Percentiles rank a stretch among this genome's conserved stretches.
These are phyloP conservation scores for Malus hybrid DNA, from an alignment of 331 rosid species.

Conservation along the genomic window DNA sequence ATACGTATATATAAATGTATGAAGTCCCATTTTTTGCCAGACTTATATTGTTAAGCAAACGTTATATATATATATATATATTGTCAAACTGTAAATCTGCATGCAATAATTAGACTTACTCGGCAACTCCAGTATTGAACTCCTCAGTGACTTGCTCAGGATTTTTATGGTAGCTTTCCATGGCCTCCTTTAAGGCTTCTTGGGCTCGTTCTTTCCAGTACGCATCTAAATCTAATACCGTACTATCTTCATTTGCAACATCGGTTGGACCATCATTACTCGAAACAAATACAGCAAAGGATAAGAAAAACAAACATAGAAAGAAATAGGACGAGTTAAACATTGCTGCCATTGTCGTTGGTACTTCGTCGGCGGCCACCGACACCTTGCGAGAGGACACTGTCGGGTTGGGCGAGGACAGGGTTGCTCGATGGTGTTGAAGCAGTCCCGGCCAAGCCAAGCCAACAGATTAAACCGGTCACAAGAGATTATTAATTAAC, in stretches of 20 bases:
- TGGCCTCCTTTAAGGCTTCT: conserved; percentile 20
- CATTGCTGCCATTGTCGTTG: neutral
- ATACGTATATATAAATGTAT: neutral
- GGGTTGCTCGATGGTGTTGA: neutral
- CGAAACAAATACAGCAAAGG: conserved; percentile 20
- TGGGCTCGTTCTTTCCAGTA: conserved; percentile 48
- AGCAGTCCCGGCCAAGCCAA: neutral
- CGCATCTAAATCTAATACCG: conserved; percentile 10
- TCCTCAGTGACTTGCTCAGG: conserved; percentile 38
- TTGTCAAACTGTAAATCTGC: neutral
- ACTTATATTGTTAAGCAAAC: neutral
- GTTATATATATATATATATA: neutral
- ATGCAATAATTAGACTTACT: conserved; percentile 22
- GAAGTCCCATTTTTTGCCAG: neutral
- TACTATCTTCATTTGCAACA: neutral
- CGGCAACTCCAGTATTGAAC: conserved; percentile 20
- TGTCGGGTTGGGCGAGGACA: neutral
- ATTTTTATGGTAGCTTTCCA: conserved; percentile 15
- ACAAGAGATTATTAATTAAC: neutral
- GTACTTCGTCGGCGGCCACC: neutral
- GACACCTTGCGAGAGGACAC: neutral
- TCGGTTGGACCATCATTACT: neutral
- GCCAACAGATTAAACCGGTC: neutral
- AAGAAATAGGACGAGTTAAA: neutral
- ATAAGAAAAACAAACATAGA: conserved; percentile 13